Evolutionary conservation across 306 rosid species (phyloP), one percentile per base, ranked within the genome.

Genomic region (Purshia tridentata): DNA sequence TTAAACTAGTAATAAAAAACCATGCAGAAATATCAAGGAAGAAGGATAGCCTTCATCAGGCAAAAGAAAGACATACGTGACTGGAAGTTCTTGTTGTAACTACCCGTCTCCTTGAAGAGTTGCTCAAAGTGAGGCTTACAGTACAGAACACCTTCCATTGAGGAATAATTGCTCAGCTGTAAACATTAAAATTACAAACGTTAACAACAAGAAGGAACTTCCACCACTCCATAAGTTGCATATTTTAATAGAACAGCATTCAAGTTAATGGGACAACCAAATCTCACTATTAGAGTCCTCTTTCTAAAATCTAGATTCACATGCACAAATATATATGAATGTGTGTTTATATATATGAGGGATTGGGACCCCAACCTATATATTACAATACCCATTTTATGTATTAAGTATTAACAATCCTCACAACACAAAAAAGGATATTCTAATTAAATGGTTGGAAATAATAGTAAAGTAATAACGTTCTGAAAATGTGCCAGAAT

Each of bases 51-150:
- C 54, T 74, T 61, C 73, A 45, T 11, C 56, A 12, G 73, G 56
- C 9, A 78, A 75, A 47, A 72, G 35, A 42, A 69, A 53, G 73
- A 70, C 96, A 57, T 90, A 93, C 98, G 84, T 13, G 97, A 88
- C 84, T 81, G 90, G 76, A 93, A 93, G 79, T 88, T 93, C 86
- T 90, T 93, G 85, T 73, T 87, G 89, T 90, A 90, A 70, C 64
- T 88, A 10, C 98, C 97, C 2, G 86, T 70, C 85, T 90, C 98
- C 85, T 90, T 93, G 87, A 93, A 90, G 65, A 93, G 98, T 86
- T 90, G 98, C 85, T 93, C 98, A 67, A 87, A 92, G 76, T 92
- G 98, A 80, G 96, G 96, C 84, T 90, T 92, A 62, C 96, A 92
- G 74, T 92, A 90, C 42, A 93, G 84, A 73, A 93, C 91, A 70